These are phyloP conservation scores for Sanghuangporus baumii DNA, from an alignment of 1,284 basidiomycete genomes.

Conservation along the genomic window DNA sequence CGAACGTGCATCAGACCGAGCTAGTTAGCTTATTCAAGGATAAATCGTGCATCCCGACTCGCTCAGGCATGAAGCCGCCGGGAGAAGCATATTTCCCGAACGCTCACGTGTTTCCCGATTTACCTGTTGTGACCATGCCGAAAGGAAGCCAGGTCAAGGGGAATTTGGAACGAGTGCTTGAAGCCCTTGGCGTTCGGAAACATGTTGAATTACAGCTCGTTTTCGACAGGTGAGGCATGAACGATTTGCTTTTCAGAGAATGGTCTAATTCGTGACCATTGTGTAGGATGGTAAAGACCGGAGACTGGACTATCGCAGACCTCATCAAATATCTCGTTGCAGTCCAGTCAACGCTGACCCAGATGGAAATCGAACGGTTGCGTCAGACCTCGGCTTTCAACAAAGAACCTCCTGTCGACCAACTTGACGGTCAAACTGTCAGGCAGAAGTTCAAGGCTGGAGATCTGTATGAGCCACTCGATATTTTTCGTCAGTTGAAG, in stretches of 20 bases:
- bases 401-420: constrained; percentile 40
- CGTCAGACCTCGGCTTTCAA: constrained; percentile 80
- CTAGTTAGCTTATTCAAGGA: constrained; percentile 54
- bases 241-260: neutral
- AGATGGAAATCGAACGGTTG: constrained; percentile 69
- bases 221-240: constrained; percentile 60
- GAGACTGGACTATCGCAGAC: constrained; percentile 75
- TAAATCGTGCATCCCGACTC: constrained; percentile 81
- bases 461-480: constrained; percentile 82
- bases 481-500: constrained; percentile 66
- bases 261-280: constrained; percentile 14
- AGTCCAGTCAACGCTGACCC: constrained; percentile 66
- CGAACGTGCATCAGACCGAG: constrained; percentile 52
- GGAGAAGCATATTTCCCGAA: constrained; percentile 84
- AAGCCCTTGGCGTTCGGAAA: constrained; percentile 79
- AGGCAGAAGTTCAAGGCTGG: constrained; percentile 49
- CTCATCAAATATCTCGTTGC: constrained; percentile 89
- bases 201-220: constrained; percentile 89
- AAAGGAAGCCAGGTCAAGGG: constrained; percentile 53
- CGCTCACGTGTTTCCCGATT: constrained; percentile 84
- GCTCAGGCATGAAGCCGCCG: constrained; percentile 70
- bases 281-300: constrained; percentile 78
- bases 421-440: constrained; percentile 32
- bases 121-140: constrained; percentile 77
- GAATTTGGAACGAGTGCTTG: constrained; percentile 71